A percentile compares a stretch with the other conserved stretches of the same genome.
Evolutionary conservation across 2,329 filamentous ascomycete genomes (phyloP).

Genomic region (Emericellopsis cladophorae): DNA sequence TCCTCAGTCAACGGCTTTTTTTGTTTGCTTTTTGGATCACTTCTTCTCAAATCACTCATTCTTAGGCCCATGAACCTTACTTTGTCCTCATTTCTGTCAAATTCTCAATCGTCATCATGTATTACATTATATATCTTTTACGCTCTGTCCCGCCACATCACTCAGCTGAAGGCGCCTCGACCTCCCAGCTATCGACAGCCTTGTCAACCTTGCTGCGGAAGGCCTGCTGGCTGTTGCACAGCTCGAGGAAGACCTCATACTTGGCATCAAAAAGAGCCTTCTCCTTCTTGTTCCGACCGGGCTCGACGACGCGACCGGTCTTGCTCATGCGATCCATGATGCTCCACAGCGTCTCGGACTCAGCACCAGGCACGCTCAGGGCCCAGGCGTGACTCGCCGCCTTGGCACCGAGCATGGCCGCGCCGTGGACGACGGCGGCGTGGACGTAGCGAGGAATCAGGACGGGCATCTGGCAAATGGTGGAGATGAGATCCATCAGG

Average conservation of each 20-base stretch:
- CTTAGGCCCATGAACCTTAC: no score
- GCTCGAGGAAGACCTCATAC: slow-evolving; percentile 91
- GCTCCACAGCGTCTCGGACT: slow-evolving; percentile 79
- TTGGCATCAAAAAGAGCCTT: slow-evolving; percentile 75
- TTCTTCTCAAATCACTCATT: no score
- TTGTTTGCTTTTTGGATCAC: no score
- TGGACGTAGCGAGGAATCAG: slow-evolving; percentile 89
- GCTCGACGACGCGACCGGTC: slow-evolving; percentile 71
- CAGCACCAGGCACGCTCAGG: slow-evolving; percentile 31
- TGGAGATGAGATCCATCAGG: slow-evolving; percentile 83
- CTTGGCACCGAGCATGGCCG: slow-evolving; percentile 94
- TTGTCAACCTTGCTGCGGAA: slow-evolving; percentile 73
- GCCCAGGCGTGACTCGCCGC: slow-evolving; percentile 73
- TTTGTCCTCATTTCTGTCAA: no score
- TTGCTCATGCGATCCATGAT: slow-evolving; percentile 99
- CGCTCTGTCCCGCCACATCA: background rate
- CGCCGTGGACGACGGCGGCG: slow-evolving; percentile 93
- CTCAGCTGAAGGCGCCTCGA: slow-evolving; percentile 2
- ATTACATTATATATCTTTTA: slow-evolving; percentile 2
- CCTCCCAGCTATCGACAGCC: slow-evolving; percentile 26
- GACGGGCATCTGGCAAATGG: slow-evolving; percentile 83
- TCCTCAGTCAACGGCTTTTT: no score
- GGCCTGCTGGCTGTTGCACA: slow-evolving; percentile 72
- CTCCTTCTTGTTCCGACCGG: slow-evolving; percentile 70
- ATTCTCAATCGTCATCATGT: background rate